Conservation (phyloP, 148 eudicot species). For the Simmondsia chinensis region DNA sequence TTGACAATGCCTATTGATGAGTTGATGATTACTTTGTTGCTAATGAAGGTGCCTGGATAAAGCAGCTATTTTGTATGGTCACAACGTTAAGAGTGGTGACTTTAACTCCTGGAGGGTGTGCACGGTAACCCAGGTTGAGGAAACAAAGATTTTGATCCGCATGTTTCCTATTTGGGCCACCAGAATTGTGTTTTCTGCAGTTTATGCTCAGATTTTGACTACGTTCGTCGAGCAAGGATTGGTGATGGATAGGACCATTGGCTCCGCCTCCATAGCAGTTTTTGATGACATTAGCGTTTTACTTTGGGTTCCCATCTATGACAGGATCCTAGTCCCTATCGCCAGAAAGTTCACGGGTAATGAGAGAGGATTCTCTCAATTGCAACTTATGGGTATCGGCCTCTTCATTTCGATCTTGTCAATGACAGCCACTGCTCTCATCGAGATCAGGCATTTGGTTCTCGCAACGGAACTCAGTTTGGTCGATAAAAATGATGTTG, state of each 20-base stretch:
- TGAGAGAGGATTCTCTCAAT: slow-evolving; percentile 39
- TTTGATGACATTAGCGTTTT: slow-evolving; percentile 40
- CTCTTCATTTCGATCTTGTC: slow-evolving; percentile 30
- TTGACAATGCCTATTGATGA: too few species aligned
- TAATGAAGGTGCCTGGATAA: slow-evolving; percentile 44
- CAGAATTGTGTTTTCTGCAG: slow-evolving; percentile 29
- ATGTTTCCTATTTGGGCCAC: slow-evolving; percentile 50
- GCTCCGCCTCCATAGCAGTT: slow-evolving; percentile 42
- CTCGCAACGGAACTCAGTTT: slow-evolving; percentile 4
- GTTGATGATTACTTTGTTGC: neutral
- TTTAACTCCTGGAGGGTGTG: slow-evolving; percentile 43
- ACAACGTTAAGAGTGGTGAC: slow-evolving; percentile 12
- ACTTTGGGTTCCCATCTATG: slow-evolving; percentile 40
- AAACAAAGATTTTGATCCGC: slow-evolving; percentile 39
- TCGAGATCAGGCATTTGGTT: slow-evolving; percentile 30
- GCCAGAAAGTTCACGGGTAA: slow-evolving; percentile 30
- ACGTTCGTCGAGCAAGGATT: slow-evolving; percentile 50
- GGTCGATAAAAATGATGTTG: neutral
- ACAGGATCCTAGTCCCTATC: slow-evolving; percentile 26
- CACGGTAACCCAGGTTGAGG: slow-evolving; percentile 62
- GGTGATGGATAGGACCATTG: slow-evolving; percentile 39
- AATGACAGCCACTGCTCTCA: slow-evolving; percentile 29
- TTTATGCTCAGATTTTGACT: slow-evolving; percentile 43
- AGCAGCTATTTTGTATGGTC: slow-evolving; percentile 35
- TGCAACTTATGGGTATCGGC: slow-evolving; percentile 56